Evolutionary conservation across 2,329 filamentous ascomycete species (phyloP).

Genomic region (Diaporthe citri): DNA sequence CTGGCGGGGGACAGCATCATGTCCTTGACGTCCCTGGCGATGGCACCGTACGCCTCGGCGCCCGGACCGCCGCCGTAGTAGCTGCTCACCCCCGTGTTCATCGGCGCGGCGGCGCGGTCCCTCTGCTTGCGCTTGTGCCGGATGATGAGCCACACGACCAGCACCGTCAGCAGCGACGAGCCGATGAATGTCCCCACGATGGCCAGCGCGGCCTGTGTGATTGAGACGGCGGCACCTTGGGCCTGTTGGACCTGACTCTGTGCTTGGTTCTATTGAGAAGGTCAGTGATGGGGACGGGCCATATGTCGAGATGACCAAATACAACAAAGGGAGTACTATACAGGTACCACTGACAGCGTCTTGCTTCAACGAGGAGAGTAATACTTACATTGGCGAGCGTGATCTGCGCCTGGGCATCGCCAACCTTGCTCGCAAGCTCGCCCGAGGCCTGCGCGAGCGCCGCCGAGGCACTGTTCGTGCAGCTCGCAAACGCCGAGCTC

Average conservation of each 20-base stretch:
- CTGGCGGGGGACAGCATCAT: conserved; percentile 33
- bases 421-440: conserved; percentile 46
- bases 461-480: conserved; percentile 46
- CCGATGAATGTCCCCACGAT: conserved; percentile 58
- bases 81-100: conserved; percentile 40
- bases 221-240: conserved; percentile 55
- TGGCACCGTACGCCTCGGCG: conserved; percentile 28
- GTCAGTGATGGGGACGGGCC: background rate
- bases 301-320: background rate
- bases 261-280: conserved; percentile 46
- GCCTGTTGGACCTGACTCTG: conserved; percentile 49
- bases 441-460: conserved; percentile 47
- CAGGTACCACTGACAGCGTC: background rate
- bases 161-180: conserved; percentile 55
- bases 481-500: conserved; percentile 46
- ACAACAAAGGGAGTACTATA: background rate
- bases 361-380: background rate
- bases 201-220: conserved; percentile 56
- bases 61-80: conserved; percentile 37
- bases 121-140: conserved; percentile 43
- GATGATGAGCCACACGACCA: conserved; percentile 49
- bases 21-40: conserved; percentile 45
- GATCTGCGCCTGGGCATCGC: conserved; percentile 49
- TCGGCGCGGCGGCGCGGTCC: conserved; percentile 40
- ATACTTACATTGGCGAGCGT: conserved; percentile 47